Evolutionary conservation across 495 filamentous ascomycete genomes (phyloP), one percentile per base, ranked within the genome.

Genomic region (Lasiosphaeriaceae sp.): DNA sequence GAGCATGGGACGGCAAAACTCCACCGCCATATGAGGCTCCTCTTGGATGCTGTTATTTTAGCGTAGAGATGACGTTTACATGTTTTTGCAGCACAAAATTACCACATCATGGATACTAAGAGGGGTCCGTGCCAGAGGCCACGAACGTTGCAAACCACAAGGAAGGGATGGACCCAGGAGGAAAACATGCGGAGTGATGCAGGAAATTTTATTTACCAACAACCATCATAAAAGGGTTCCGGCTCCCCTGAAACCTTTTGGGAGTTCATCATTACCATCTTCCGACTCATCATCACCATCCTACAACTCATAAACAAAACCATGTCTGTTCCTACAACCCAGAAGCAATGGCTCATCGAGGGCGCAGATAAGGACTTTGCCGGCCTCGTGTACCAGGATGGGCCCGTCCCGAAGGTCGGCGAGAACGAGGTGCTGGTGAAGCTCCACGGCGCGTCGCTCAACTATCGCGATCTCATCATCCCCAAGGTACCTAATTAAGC

Each of bases 401-500:
- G 69, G 0, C 67, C 78, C 0, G 64, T 90, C 37, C 87, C 88
- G 11, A 67, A 82, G 54, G 61, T 85, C 6, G 85, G 85, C 44
- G 87, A 89, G 37, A 80, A 81, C 51, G 87, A 91, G 37, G 86
- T 90, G 2, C 75, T 92, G n/a, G 84, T 96, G 63, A 86, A 86
- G 71, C 74, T 93, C 14, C 77, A 85, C 54, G 89, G 81, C 20
- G 87, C 83, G 1, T 91, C 90, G 2, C 76, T 96, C 53, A 95
- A 96, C 70, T 96, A 88, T 72, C 83, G 90, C 52, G 90, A 94
- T 64, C 72, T 93, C 50, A 80, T 88, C 58, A 92, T 96, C 60
- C 82, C 88, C 5, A 79, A 79, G 76, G 85, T 83, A 70, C n/a
- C n/a, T n/a, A n/a, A n/a, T n/a, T n/a, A n/a, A n/a, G n/a, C n/a